Conservation (phyloP, 2,329 filamentous ascomycete species). For the Onygena corvina region DNA sequence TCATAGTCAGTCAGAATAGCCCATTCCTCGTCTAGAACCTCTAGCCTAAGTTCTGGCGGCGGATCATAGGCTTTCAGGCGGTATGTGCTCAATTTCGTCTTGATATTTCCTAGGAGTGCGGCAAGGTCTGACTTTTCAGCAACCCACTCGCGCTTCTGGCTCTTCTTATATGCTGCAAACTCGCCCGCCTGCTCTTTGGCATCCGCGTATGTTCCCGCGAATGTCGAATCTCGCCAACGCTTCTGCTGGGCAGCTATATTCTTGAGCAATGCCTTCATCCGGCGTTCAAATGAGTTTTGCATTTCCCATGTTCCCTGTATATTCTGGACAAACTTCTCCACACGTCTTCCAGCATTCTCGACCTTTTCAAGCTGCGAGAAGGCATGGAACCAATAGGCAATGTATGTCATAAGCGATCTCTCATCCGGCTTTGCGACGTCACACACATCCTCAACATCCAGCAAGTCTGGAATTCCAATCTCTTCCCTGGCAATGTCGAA, state of each 20-base stretch:
- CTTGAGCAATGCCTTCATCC: conserved; percentile 71
- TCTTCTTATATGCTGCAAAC: conserved; percentile 82
- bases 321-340: conserved; percentile 96
- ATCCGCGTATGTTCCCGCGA: conserved; percentile 84
- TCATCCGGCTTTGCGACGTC: conserved; percentile 95
- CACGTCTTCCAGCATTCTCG: conserved; percentile 87
- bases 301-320: conserved; percentile 99
- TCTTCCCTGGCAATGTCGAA: conserved; percentile 94
- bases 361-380: conserved; percentile 99
- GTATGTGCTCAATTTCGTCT: conserved; percentile 95
- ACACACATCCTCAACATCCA: conserved; percentile 96
- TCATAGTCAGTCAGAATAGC: conserved; percentile 65
- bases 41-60: conserved; percentile 67
- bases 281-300: conserved; percentile 88
- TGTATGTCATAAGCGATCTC: conserved; percentile 96
- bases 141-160: conserved; percentile 87
- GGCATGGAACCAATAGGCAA: conserved; percentile 99
- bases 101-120: conserved; percentile 90
- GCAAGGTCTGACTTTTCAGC: conserved; percentile 94
- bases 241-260: conserved; percentile 62
- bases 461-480: conserved; percentile 88
- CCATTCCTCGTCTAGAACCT: conserved; percentile 76
- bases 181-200: conserved; percentile 74
- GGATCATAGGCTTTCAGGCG: conserved; percentile 82
- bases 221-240: conserved; percentile 65